Conservation (phyloP, 2,329 filamentous ascomycete species). For the Coniochaeta sp. region DNA sequence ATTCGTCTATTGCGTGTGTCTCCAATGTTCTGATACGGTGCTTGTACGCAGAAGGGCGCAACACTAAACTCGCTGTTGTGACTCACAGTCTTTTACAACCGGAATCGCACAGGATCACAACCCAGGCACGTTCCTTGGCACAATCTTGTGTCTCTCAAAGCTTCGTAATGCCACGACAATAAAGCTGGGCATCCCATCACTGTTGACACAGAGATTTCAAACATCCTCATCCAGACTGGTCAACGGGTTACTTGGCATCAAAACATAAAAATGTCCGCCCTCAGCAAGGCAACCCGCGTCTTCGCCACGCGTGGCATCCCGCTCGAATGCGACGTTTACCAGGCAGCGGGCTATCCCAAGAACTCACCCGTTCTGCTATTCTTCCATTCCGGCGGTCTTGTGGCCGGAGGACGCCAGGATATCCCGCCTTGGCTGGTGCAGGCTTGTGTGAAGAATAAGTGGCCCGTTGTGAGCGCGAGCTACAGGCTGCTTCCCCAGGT, state of each 20-base stretch:
- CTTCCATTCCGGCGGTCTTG: slow-evolving; percentile 28
- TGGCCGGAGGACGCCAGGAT: slow-evolving; percentile 21
- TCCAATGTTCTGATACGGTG: too few relatives aligned
- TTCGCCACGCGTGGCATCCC: slow-evolving; percentile 24
- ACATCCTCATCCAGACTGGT: background rate
- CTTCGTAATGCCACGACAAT: background rate
- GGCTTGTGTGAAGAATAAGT: slow-evolving; percentile 23
- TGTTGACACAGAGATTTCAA: background rate
- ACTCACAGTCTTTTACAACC: background rate
- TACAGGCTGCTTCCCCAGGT: slow-evolving; percentile 28
- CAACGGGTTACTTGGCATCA: background rate
- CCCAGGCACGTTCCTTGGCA: background rate
- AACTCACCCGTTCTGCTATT: slow-evolving; percentile 25
- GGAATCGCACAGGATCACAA: background rate
- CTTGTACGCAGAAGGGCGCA: too few relatives aligned
- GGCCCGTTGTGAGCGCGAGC: slow-evolving; percentile 26
- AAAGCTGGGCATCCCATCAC: background rate
- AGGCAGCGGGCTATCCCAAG: slow-evolving; percentile 14
- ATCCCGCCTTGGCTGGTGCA: slow-evolving; percentile 28
- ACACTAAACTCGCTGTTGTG: too few relatives aligned
- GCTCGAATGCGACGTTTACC: slow-evolving; percentile 28
- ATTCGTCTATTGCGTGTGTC: too few relatives aligned
- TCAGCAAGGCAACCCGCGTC: slow-evolving; percentile 18
- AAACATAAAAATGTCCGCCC: background rate
- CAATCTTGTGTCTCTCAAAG: background rate